phyloP scores from a whole-genome alignment of 805 yeast species.

The Kodamaea jinghongensis region DNA sequence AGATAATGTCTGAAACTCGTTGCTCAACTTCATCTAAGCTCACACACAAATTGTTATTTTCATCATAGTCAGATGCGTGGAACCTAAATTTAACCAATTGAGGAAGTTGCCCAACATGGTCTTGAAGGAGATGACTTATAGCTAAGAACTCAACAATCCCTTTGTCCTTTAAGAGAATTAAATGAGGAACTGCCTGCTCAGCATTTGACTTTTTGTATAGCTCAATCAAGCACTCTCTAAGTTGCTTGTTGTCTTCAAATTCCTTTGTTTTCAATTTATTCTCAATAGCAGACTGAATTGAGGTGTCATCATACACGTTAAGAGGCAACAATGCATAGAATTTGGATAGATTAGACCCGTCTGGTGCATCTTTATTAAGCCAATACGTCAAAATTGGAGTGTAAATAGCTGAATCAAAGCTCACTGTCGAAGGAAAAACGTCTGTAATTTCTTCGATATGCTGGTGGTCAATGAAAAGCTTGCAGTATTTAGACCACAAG shows the following conservation, averaged over 20 bases:
- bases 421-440: conserved; percentile 51
- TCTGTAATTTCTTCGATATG: conserved; percentile 48
- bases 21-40: conserved; percentile 41
- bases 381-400: conserved; percentile 49
- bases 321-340: conserved; percentile 53
- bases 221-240: conserved; percentile 47
- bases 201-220: conserved; percentile 58
- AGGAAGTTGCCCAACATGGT: conserved; percentile 49
- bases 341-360: conserved; percentile 9
- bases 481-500: conserved; percentile 68
- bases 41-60: conserved; percentile 16
- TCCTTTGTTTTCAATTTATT: conserved; percentile 36
- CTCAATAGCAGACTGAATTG: conserved; percentile 47
- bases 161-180: conserved; percentile 54
- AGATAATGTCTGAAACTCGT: conserved; percentile 44
- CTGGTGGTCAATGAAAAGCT: conserved; percentile 47
- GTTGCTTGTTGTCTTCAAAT: conserved; percentile 5
- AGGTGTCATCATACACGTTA: conserved; percentile 47
- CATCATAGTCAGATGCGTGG: conserved; percentile 31
- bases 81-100: conserved; percentile 46
- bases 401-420: conserved; percentile 8
- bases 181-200: conserved; percentile 59
- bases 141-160: conserved; percentile 57
- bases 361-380: conserved; percentile 24
- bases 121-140: conserved; percentile 58